phyloP scores from a whole-genome alignment of 352 stramenopile species.

The Lagenidium giganteum region DNA sequence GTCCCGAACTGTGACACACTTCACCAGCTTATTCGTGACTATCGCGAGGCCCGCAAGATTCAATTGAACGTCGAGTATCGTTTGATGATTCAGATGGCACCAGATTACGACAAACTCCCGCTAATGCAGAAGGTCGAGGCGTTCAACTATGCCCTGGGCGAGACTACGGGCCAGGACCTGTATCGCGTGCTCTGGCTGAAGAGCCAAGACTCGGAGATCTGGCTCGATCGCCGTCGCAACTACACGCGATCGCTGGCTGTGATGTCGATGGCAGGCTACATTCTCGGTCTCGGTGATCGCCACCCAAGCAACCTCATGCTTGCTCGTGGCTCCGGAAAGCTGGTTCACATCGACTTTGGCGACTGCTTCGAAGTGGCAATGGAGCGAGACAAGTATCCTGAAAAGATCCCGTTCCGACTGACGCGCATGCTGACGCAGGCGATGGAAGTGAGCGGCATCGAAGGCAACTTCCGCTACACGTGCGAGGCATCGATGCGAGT shows the following conservation, averaged over 20 bases:
- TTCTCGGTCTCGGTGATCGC: constrained; percentile 98
- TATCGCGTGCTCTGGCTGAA: constrained; percentile 99
- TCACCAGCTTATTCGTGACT: constrained; percentile 98
- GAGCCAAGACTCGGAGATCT: constrained; percentile 98
- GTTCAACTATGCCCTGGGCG: constrained; percentile 92
- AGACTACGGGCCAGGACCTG: constrained; percentile 97
- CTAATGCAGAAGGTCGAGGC: constrained; percentile 99
- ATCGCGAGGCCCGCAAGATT: constrained; percentile 92
- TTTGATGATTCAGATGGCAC: constrained; percentile 96
- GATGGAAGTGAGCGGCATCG: constrained; percentile 99
- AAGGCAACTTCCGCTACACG: constrained; percentile 99
- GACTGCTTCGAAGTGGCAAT: constrained; percentile 99
- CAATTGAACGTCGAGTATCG: constrained; percentile 96
- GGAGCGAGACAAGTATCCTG: constrained; percentile 99
- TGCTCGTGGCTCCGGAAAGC: constrained; percentile 97
- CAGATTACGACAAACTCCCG: constrained; percentile 98
- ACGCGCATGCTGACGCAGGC: constrained; percentile 98
- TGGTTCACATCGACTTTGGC: constrained; percentile 99
- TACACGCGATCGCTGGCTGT: constrained; percentile 99
- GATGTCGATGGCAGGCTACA: constrained; percentile 99
- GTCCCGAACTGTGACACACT: constrained; percentile 99
- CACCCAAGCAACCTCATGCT: constrained; percentile 99
- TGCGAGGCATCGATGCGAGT: constrained; percentile 98
- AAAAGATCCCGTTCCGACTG: constrained; percentile 99
- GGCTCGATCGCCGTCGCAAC: constrained; percentile 97